Evolutionary conservation across 2,329 filamentous ascomycete genomes (phyloP).

Genomic region (Alternaria metachromatica): DNA sequence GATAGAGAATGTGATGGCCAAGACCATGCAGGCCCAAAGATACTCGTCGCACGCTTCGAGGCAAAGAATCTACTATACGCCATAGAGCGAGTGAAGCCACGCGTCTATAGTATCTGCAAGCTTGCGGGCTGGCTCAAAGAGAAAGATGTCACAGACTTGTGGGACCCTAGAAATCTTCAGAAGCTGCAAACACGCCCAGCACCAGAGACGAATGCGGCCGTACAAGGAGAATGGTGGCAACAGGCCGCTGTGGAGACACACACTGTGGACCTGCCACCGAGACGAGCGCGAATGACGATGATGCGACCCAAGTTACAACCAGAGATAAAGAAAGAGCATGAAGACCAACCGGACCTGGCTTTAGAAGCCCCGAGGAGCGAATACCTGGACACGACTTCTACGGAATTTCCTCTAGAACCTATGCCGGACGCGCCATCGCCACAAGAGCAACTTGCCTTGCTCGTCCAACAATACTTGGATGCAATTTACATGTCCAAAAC

Average conservation of each 20-base stretch:
- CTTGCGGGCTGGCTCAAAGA: conserved; percentile 71
- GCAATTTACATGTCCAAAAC: conserved; percentile 64
- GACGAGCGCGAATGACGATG: conserved; percentile 41
- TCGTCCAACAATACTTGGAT: conserved; percentile 50
- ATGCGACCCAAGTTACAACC: conserved; percentile 24
- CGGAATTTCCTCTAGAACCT: conserved; percentile 12
- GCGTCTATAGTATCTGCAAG: conserved; percentile 71
- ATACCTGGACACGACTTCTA: background rate
- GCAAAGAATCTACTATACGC: conserved; percentile 77
- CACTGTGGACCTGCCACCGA: conserved; percentile 21
- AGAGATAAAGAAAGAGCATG: conserved; percentile 10
- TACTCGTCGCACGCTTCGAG: conserved; percentile 46
- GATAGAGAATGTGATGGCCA: conserved; percentile 11
- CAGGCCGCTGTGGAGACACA: conserved; percentile 31
- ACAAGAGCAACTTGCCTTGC: conserved; percentile 60
- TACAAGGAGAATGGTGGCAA: conserved; percentile 41
- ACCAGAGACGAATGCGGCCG: background rate
- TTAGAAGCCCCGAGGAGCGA: conserved; percentile 3
- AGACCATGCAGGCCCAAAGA: conserved; percentile 15
- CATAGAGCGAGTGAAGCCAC: conserved; percentile 70
- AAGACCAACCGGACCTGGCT: background rate
- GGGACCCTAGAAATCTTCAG: conserved; percentile 36
- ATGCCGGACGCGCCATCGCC: conserved; percentile 22
- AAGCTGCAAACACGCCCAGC: conserved; percentile 67
- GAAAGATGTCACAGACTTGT: conserved; percentile 54